Evolutionary conservation across 495 filamentous ascomycete genomes (phyloP).

Genomic region (Gamarada debralockiae): DNA sequence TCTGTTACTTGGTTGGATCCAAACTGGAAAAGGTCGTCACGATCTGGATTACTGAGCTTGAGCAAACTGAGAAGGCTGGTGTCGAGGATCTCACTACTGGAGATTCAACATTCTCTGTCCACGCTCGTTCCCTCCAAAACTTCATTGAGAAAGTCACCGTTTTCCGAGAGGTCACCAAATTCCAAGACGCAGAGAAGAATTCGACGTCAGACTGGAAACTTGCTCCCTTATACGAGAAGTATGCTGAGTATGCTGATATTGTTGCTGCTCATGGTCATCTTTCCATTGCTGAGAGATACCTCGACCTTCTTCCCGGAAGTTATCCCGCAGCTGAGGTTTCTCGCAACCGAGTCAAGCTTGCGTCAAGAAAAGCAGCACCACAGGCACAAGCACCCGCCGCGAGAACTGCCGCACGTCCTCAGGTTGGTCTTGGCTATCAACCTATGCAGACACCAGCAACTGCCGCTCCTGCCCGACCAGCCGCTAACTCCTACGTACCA

Average conservation of each 20-base stretch:
- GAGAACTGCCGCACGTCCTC: conserved; percentile 28
- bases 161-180: conserved; percentile 92
- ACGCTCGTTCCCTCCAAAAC: conserved; percentile 80
- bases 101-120: conserved; percentile 85
- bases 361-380: conserved; percentile 61
- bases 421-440: conserved; percentile 35
- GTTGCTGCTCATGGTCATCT: conserved; percentile 87
- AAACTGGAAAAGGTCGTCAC: conserved; percentile 94
- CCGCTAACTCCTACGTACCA: conserved; percentile 19
- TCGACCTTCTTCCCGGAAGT: conserved; percentile 78
- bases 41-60: conserved; percentile 88
- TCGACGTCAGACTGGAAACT: conserved; percentile 84
- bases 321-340: conserved; percentile 90
- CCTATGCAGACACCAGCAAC: conserved; percentile 14
- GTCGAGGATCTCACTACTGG: conserved; percentile 56
- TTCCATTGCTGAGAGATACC: conserved; percentile 81
- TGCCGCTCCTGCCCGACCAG: conserved; percentile 26
- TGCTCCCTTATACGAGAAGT: conserved; percentile 83
- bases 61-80: conserved; percentile 73
- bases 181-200: conserved; percentile 70
- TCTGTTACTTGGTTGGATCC: conserved; percentile 92
- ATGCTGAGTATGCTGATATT: conserved; percentile 94
- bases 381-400: conserved; percentile 26
- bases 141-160: conserved; percentile 99
- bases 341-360: conserved; percentile 79